phyloP scores from a whole-genome alignment of 192 early-diverging fungal genomes.

The Entomortierella chlamydospora region DNA sequence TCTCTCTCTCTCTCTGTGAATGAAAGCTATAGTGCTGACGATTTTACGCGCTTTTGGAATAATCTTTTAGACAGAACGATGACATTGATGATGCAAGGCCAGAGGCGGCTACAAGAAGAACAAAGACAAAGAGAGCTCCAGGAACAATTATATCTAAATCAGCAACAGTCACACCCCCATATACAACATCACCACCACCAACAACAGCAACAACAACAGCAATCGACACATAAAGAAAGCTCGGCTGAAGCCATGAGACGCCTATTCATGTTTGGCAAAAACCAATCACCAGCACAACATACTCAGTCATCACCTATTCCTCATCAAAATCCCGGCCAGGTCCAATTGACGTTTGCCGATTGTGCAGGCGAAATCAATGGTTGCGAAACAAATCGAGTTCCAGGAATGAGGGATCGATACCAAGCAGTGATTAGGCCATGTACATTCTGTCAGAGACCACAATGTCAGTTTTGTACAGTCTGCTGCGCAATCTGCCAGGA shows the following conservation, averaged over 20 bases:
- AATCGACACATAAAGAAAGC: slow-evolving; percentile 4
- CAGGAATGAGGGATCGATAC: slow-evolving; percentile 40
- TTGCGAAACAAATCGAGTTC: slow-evolving; percentile 39
- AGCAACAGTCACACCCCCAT: background rate
- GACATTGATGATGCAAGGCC: slow-evolving; percentile 47
- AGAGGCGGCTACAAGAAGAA: slow-evolving; percentile 26
- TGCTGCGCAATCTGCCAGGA: slow-evolving; percentile 25
- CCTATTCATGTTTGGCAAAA: slow-evolving; percentile 33
- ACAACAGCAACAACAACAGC: background rate
- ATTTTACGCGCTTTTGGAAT: too few relatives aligned
- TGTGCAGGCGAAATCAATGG: slow-evolving; percentile 50
- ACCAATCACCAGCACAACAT: background rate
- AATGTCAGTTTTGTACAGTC: slow-evolving; percentile 48
- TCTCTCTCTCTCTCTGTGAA: too few relatives aligned
- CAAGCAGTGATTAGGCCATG: slow-evolving; percentile 27
- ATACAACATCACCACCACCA: slow-evolving; percentile 10
- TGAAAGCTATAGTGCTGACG: too few relatives aligned
- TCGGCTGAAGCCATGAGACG: slow-evolving; percentile 31
- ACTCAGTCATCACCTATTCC: background rate
- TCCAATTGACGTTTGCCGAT: slow-evolving; percentile 17
- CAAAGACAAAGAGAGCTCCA: slow-evolving; percentile 14
- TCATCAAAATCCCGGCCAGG: background rate
- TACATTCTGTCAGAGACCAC: slow-evolving; percentile 33
- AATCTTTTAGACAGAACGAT: slow-evolving; percentile 34
- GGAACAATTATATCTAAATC: slow-evolving; percentile 6